Conservation (phyloP, 148 eudicot species). For the Pouteria glomerata region DNA sequence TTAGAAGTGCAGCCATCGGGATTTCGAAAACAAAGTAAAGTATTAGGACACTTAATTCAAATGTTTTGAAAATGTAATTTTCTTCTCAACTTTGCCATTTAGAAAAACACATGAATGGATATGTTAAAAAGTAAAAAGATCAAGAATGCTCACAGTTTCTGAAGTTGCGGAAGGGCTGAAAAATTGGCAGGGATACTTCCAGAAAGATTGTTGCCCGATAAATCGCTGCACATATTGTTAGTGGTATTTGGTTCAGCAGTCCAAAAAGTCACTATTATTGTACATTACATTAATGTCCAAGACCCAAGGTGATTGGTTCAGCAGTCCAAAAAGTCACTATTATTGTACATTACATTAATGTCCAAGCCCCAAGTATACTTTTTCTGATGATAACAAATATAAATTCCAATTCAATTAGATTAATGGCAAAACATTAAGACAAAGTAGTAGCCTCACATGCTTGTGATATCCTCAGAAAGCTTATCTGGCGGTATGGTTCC, state of each 20-base stretch:
- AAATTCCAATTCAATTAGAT: neutral
- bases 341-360: neutral
- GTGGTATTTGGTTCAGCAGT: constrained; percentile 9
- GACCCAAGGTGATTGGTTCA: neutral
- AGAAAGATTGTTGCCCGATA: constrained; percentile 49
- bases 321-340: neutral
- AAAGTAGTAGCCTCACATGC: constrained; percentile 40
- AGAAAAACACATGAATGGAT: neutral
- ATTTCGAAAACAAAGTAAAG: neutral
- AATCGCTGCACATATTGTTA: constrained; percentile 42
- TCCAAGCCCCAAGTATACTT: neutral
- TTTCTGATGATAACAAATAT: neutral
- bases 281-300: neutral
- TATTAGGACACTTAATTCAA: neutral
- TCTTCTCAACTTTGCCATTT: neutral
- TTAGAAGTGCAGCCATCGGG: neutral
- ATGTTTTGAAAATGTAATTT: neutral
- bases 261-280: neutral
- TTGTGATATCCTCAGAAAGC: constrained; percentile 53
- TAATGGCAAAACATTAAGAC: neutral
- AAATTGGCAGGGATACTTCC: constrained; percentile 53
- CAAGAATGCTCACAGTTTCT: constrained; percentile 18
- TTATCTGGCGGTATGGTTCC: constrained; percentile 53
- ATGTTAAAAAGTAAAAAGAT: neutral
- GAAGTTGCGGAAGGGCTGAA: constrained; percentile 53